Evolutionary conservation across 2,329 filamentous ascomycete genomes (phyloP), one percentile per base, ranked within the genome.

Genomic region (Fusarium buxicola): DNA sequence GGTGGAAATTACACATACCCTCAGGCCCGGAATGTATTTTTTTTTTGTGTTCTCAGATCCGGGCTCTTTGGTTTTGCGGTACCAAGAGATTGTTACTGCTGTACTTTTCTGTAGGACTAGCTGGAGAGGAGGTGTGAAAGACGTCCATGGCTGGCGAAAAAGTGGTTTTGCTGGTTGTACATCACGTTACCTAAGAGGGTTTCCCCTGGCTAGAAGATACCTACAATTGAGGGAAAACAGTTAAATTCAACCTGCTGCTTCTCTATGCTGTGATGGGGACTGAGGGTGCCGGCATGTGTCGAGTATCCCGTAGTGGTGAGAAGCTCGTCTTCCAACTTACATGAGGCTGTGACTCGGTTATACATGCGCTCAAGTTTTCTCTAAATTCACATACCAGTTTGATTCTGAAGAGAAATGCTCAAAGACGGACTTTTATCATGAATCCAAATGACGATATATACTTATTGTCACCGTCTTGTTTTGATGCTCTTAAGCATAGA

Each of bases 141-240:
- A 58, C 53, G 53, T 55, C 36, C 44, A 58, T 60, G 55, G 57
- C 58, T 67, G 51, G 46, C 50, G 54, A 57, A 59, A 44, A 44
- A 59, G 40, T 60, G 50, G 57, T 40, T 65, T 58, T 66, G 56
- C 60, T 63, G 54, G 51, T 63, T 71, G 69, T 70, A 68, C 63
- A 71, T 68, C 62, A 65, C 48, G 36, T 60, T 63, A 46, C 47
- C 55, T 35, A 52, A 54, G 49, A 39, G 52, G 49, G 31, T 41
- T 34, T 21, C 36, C 47, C 59, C 55, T 62, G 35, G 63, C 69
- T 68, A 70, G 63, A 60, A 68, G 53, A 69, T 63, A 62, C 53
- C 67, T 71, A 65, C 66, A 71, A 68, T 63, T 63, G 68, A 70
- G 69, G 69, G 57, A 64, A 60, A 69, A 69, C 58, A 58, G 67